Base-by-base conservation (phyloP, 768 basidiomycete genomes). In the Lepiota venenata region DNA sequence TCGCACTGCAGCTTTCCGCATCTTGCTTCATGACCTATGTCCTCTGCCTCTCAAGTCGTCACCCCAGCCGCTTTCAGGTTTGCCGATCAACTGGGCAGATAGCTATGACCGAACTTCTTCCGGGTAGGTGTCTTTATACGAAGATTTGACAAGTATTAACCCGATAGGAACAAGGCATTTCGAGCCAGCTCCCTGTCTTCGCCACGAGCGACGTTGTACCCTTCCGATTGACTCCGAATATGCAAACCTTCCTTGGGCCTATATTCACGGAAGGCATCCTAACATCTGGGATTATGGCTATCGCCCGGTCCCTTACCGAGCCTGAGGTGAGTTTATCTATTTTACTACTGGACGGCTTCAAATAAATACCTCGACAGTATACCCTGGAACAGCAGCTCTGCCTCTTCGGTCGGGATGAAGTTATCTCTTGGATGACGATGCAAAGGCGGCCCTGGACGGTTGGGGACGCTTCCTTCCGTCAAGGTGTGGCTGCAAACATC, bases 161-260 rank as follows among this genome's bases (percentile, higher is more conserved):
- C 45, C 37, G 22, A 15, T 45, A 47, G 22, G 14, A 25, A 40
- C 9, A 55, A 80, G 79, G 74, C 11, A 65, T 79, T 29, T 72
- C 75, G 4, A 69, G 68, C 35, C 64, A 69, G 51, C 69, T 76
- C 55, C 86, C 77, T 66, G 69, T 89, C 40, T 89, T 93, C 64
- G 80, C 81, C 12, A 88, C 90, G 15, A 84, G 75, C 60, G 97
- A 99, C 61, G 78, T 85, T 2, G 93, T 98, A 4, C 97, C 97
- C 0, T 99, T 99, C 88, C 87, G 97, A 36, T 83, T 96, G 59
- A 98, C 97, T 3, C 94, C 94, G 3, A 98, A 97, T 69, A 83
- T 99, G 75, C 97, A 99, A 70, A 79, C 82, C 58, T 95, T 99
- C 74, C 71, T 98, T 36, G 93, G 92, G 1, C 88, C 90, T 1